Conservation (phyloP, 441 rosid species). For the Populus hybrid region DNA sequence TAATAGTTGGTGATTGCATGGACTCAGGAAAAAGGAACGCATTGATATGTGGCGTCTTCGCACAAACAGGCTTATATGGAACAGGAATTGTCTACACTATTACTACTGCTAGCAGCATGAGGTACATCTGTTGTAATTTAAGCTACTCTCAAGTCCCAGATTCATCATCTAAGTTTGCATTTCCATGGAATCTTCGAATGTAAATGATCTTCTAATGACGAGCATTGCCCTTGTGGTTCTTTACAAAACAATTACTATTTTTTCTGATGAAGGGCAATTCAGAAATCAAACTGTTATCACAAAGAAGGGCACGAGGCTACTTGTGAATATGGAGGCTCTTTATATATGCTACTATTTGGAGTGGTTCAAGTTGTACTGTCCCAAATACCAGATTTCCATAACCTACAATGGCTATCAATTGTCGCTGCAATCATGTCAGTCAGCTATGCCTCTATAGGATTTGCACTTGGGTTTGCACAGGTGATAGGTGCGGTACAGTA, state of each 20-base stretch:
- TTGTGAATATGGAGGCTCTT: slow-evolving; percentile 24
- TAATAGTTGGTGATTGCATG: slow-evolving; percentile 7
- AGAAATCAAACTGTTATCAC: slow-evolving; percentile 58
- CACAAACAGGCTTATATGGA: slow-evolving; percentile 33
- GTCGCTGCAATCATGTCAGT: slow-evolving; percentile 65
- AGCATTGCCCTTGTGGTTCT: neutral
- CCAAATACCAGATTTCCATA: slow-evolving; percentile 56
- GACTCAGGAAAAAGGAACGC: slow-evolving; percentile 39
- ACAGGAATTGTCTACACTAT: slow-evolving; percentile 40
- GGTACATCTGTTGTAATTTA: slow-evolving; percentile 19
- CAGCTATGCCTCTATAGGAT: slow-evolving; percentile 57
- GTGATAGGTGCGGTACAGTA: slow-evolving; percentile 34
- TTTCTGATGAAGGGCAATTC: slow-evolving; percentile 46
- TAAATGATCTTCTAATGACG: too few relatives aligned
- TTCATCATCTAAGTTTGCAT: neutral
- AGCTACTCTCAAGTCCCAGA: neutral
- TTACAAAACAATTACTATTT: too few relatives aligned
- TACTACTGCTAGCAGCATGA: slow-evolving; percentile 48
- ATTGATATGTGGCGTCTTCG: slow-evolving; percentile 26
- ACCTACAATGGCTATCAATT: slow-evolving; percentile 54
- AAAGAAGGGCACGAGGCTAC: slow-evolving; percentile 47
- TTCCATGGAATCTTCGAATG: neutral
- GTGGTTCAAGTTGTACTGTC: slow-evolving; percentile 43
- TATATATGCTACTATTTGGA: slow-evolving; percentile 51
- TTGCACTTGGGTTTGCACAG: slow-evolving; percentile 45